Evolutionary conservation across 768 basidiomycete genomes (phyloP), one percentile per base, ranked within the genome.

Genomic region (Termitomyces bulborhizus): DNA sequence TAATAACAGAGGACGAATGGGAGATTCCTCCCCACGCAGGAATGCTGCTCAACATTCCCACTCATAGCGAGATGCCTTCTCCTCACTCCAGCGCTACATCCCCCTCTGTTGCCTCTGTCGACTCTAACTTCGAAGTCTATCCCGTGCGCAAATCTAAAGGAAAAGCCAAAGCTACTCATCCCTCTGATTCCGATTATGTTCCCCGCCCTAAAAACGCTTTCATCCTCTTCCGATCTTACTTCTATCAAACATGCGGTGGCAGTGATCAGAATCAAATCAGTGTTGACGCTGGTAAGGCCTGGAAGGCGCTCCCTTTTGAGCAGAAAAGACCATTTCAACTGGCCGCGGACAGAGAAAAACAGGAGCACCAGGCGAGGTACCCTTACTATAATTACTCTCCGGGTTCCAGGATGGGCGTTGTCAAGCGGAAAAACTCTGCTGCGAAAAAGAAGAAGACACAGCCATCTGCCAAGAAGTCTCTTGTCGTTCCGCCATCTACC

Each of bases 141-240:
- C 45, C 51, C 24, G 26, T 32, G 27, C 51, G 46, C 43, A 57
- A 55, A 47, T 54, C n/a, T 13, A 56, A 53, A 45, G 46, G 58
- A 52, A 59, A 48, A 51, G 34, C 49, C 58, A 64, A 60, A 36
- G 21, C 45, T 46, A 56, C 47, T 27, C 41, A 27, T 21, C 54
- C 54, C 13, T 61, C 58, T 9, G 52, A 61, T 34, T 53, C 59
- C 12, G 62, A 68, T 18, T 52, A 59, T 39, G 59, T 73, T 37
- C 69, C 68, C 15, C 71, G 73, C 4, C 73, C 72, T 2, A 66
- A 68, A n/a, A 75, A 75, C 54, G 67, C 71, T 15, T 75, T 75
- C 57, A 71, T 75, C 51, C 41, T 70, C 53, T 73, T 70, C 60
- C 71, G 73, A 21, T 73, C 70, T 8, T 58, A 65, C 43, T 66